phyloP scores from a whole-genome alignment of 1,284 basidiomycete species.

The Sutorius eximius region DNA sequence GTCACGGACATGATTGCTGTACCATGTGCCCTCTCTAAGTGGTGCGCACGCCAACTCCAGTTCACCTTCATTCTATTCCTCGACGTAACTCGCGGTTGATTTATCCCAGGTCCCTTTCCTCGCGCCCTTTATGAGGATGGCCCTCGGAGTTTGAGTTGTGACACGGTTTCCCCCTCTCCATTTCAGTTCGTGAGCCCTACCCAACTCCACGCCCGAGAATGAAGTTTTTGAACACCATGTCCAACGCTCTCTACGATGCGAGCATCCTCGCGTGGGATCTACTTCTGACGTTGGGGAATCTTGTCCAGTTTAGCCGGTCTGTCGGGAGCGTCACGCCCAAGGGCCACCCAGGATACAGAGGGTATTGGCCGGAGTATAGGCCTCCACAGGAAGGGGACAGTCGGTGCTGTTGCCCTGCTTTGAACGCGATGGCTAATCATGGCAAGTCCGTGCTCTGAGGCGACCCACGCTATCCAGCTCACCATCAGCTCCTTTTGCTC shows the following conservation, averaged over 20 bases:
- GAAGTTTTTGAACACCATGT: conserved; percentile 13
- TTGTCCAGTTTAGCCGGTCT: conserved; percentile 48
- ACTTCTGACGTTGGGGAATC: conserved; percentile 53
- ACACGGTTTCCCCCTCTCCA: neutral
- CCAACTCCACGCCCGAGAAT: conserved; percentile 6
- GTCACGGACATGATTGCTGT: neutral
- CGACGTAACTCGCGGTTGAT: too few species aligned
- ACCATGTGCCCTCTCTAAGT: neutral
- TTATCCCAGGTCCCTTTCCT: neutral
- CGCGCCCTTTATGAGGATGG: neutral
- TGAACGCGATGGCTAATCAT: conserved; percentile 76
- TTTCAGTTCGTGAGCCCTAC: neutral
- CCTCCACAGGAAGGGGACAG: conserved; percentile 62
- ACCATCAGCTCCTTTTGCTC: neutral
- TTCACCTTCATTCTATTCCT: neutral
- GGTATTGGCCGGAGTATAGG: conserved; percentile 67
- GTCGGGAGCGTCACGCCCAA: conserved; percentile 52
- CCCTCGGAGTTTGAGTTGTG: neutral
- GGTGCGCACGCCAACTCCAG: neutral
- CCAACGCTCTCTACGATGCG: conserved; percentile 10
- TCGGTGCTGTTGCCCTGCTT: conserved; percentile 63
- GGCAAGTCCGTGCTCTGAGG: conserved; percentile 41
- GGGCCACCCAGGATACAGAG: conserved; percentile 56
- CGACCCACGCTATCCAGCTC: neutral
- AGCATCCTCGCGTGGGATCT: conserved; percentile 52